Evolutionary conservation across 768 basidiomycete genomes (phyloP), one percentile per base, ranked within the genome.

Genomic region (Collybia sp.): DNA sequence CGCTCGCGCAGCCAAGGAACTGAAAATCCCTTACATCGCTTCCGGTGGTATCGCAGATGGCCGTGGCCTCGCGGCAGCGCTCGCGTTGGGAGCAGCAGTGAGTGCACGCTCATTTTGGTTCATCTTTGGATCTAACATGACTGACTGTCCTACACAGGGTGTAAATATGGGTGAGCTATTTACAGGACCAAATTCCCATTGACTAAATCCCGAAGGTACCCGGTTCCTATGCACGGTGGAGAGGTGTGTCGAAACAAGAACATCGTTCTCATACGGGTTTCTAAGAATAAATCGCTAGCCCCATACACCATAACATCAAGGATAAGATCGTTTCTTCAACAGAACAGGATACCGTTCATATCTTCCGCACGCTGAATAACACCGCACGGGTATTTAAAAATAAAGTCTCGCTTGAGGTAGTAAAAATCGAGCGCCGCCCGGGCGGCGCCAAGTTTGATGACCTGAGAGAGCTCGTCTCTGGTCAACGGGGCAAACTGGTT

Each of bases 151-250:
- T 12, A 34, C 9, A n/a, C 35, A 90, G 83, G 93, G 92, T 37
- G 73, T 87, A 11, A 95, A 93, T 58, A 89, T 93, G 86, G 93
- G 75, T 71, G 56, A 32, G 60, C 39, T 13, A 13, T 11, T 16
- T 4, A 15, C 17, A 43, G 38, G 8, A 31, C 20, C 35, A 37
- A 13, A 37, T n/a, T 10, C 35, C 13, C 13, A 37, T 37, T 37
- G 35, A 37, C 17, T 18, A 25, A 25, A 18, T 37, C 44, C 70
- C 64, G 13, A 43, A 71, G 73, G 88, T 11, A 93, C 93, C 8
- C 80, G 92, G 5, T 94, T 96, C 70, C 86, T 95, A 89, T 88
- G 87, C 62, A 94, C 92, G 1, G 79, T 83, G 10, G 93, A 96
- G 63, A 81, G 83, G 80, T 83, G 57, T 40, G 63, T 55, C 10